phyloP scores from a whole-genome alignment of 2,329 filamentous ascomycete genomes.

The Lachnellula arida region DNA sequence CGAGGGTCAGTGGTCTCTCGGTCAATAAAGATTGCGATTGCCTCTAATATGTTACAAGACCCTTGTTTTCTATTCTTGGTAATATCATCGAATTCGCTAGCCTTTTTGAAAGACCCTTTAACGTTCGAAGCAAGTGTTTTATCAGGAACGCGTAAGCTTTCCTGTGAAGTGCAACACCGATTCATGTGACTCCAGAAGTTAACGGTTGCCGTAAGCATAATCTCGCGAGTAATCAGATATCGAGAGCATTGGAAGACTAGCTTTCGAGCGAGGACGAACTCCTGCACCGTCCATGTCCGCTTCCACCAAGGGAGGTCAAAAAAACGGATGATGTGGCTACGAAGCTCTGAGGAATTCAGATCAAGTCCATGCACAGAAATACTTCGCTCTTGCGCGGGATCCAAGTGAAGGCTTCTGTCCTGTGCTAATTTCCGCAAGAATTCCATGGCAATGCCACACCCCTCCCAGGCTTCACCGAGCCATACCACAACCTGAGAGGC shows the following conservation, averaged over 20 bases:
- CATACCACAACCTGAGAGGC: background rate
- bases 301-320: background rate
- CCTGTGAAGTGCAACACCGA: background rate
- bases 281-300: background rate
- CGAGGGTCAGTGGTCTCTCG: background rate
- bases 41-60: background rate
- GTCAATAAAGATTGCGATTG: background rate
- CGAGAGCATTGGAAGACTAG: background rate
- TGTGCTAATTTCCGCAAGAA: background rate
- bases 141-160: background rate
- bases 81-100: background rate
- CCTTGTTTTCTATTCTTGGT: background rate
- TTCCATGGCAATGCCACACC: background rate
- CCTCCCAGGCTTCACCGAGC: background rate
- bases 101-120: background rate
- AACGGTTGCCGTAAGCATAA: background rate
- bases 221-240: background rate
- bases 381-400: background rate
- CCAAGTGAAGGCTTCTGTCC: background rate
- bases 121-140: background rate
- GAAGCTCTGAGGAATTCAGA: background rate
- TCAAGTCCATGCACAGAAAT: background rate
- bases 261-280: background rate
- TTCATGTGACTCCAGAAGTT: background rate
- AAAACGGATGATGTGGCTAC: background rate